Conservation (phyloP, 192 early-diverging fungal species). For the Backusella australiensis region DNA sequence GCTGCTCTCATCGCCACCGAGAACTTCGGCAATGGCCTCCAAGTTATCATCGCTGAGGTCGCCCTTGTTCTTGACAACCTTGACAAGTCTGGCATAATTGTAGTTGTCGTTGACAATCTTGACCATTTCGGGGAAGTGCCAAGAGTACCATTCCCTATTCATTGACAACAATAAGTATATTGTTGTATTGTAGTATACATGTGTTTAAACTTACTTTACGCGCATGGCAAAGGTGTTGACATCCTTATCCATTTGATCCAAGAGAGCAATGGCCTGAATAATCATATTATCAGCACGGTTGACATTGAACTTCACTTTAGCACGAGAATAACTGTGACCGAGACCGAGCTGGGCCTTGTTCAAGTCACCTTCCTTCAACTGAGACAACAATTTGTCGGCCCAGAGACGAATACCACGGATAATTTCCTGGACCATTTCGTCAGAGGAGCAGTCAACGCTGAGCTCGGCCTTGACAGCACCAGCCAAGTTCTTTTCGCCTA, state of each 20-base stretch:
- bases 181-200: neutral
- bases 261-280: slow-evolving; percentile 87
- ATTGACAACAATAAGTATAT: neutral
- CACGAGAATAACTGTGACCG: slow-evolving; percentile 96
- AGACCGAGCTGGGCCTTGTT: slow-evolving; percentile 94
- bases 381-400: slow-evolving; percentile 81
- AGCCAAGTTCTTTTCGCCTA: slow-evolving; percentile 83
- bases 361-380: slow-evolving; percentile 92
- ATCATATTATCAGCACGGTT: slow-evolving; percentile 98
- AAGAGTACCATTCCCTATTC: slow-evolving; percentile 96
- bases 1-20: slow-evolving; percentile 71
- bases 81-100: slow-evolving; percentile 86
- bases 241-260: slow-evolving; percentile 99
- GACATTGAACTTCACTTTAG: slow-evolving; percentile 99
- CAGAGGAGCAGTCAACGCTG: slow-evolving; percentile 74
- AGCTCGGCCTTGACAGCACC: slow-evolving; percentile 74
- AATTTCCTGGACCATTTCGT: slow-evolving; percentile 85
- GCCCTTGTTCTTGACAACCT: slow-evolving; percentile 91
- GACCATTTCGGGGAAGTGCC: slow-evolving; percentile 99
- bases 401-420: slow-evolving; percentile 93
- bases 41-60: slow-evolving; percentile 75
- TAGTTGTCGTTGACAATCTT: slow-evolving; percentile 95
- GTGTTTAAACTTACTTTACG: slow-evolving; percentile 49
- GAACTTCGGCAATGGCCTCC: slow-evolving; percentile 77
- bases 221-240: slow-evolving; percentile 98